Conservation (phyloP, 805 yeast species). For the Lachancea sp. region DNA sequence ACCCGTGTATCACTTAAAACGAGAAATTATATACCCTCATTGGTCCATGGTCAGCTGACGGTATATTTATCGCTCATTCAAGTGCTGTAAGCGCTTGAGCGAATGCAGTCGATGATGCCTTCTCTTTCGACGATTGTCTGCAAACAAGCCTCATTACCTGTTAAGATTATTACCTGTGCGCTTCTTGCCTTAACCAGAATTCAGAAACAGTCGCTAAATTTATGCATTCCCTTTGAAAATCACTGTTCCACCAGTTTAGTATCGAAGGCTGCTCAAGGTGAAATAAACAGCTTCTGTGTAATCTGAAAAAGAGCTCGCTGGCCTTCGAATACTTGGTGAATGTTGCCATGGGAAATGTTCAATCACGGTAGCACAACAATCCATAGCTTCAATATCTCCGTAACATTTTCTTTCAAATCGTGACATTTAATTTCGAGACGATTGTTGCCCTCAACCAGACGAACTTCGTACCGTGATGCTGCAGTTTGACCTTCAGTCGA, state of each 20-base stretch:
- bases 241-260: too few species aligned
- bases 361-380: constrained; percentile 27
- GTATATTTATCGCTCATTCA: background rate
- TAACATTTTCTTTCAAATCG: constrained; percentile 8
- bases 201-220: too few species aligned
- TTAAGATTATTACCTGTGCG: too few species aligned
- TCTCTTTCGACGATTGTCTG: too few species aligned
- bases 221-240: too few species aligned
- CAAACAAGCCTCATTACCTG: too few species aligned
- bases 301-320: too few species aligned
- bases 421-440: constrained; percentile 22
- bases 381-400: constrained; percentile 28
- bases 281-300: too few species aligned
- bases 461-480: constrained; percentile 24
- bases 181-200: too few species aligned
- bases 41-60: constrained; percentile 18
- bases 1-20: background rate
- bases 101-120: background rate
- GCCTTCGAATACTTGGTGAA: background rate
- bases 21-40: constrained; percentile 20
- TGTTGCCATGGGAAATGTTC: background rate
- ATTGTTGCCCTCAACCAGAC: constrained; percentile 30
- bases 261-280: too few species aligned
- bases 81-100: background rate
- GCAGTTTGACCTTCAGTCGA: constrained; percentile 2